phyloP scores from a whole-genome alignment of 2,329 filamentous ascomycete species.

The Ascocoryne sarcoides region DNA sequence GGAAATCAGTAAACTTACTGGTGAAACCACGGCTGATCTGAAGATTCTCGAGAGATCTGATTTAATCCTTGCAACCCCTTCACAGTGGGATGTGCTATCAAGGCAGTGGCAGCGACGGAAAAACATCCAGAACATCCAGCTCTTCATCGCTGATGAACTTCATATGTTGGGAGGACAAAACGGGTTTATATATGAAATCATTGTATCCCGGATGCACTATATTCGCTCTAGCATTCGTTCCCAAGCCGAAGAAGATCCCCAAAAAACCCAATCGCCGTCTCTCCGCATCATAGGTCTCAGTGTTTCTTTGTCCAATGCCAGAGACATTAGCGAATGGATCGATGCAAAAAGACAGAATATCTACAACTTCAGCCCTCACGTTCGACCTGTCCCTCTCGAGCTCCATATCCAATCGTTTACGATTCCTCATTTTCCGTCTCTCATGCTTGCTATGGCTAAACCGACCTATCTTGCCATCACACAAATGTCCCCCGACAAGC shows the following conservation, averaged over 20 bases:
- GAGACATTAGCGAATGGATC: constrained; percentile 95
- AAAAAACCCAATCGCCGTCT: constrained; percentile 75
- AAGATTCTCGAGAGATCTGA: constrained; percentile 82
- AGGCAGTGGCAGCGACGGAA: constrained; percentile 95
- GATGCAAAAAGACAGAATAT: constrained; percentile 96
- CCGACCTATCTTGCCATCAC: constrained; percentile 84
- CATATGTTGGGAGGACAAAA: constrained; percentile 82
- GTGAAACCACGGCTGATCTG: constrained; percentile 84
- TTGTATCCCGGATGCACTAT: constrained; percentile 96
- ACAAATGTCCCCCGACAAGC: constrained; percentile 81
- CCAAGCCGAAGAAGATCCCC: too few species aligned
- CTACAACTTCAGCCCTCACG: constrained; percentile 94
- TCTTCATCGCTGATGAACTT: constrained; percentile 92
- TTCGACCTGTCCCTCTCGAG: constrained; percentile 81
- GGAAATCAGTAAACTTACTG: constrained; percentile 84
- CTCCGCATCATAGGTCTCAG: constrained; percentile 84
- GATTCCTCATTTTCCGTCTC: constrained; percentile 91
- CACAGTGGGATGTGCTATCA: constrained; percentile 93
- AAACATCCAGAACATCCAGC: constrained; percentile 80
- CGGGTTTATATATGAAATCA: constrained; percentile 89
- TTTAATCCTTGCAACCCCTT: constrained; percentile 82
- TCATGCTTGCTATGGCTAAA: constrained; percentile 98
- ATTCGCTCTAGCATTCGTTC: too few species aligned
- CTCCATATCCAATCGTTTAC: constrained; percentile 92
- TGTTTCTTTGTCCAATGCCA: constrained; percentile 85